Conservation (phyloP, 2,329 filamentous ascomycete genomes). For the Diaporthe sp. region DNA sequence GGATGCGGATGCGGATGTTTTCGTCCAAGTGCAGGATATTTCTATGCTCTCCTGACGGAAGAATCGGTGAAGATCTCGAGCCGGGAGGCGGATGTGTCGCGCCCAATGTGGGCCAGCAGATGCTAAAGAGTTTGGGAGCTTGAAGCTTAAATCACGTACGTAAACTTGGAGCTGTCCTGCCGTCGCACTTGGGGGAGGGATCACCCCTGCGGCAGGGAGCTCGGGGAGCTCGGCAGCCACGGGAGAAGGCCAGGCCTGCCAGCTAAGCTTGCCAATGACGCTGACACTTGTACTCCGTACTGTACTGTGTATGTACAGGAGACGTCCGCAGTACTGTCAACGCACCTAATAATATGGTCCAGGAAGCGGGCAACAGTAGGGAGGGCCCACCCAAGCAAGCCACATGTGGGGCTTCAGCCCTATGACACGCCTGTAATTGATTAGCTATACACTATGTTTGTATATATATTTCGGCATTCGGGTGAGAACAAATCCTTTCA, state of each 20-base stretch:
- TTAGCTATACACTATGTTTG: no score
- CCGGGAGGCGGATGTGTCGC: neutral
- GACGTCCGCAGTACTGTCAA: no score
- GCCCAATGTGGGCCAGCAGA: neutral
- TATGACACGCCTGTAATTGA: no score
- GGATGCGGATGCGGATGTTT: neutral
- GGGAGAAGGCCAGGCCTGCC: neutral
- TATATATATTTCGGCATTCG: no score
- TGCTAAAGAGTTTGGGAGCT: neutral
- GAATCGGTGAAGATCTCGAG: neutral
- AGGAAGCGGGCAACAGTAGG: neutral
- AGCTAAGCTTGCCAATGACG: neutral
- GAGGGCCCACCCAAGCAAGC: no score
- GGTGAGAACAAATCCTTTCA: no score
- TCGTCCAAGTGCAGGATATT: no score
- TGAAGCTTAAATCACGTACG: neutral
- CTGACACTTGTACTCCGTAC: neutral
- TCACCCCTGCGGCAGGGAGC: neutral
- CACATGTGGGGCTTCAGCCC: no score
- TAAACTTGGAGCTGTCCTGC: neutral
- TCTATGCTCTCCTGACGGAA: neutral
- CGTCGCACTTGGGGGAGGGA: neutral
- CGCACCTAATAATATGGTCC: neutral
- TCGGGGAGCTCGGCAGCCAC: neutral
- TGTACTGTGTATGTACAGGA: neutral